Evolutionary conservation across 257 asterid genomes (phyloP).

Genomic region (Solanum commersonii): DNA sequence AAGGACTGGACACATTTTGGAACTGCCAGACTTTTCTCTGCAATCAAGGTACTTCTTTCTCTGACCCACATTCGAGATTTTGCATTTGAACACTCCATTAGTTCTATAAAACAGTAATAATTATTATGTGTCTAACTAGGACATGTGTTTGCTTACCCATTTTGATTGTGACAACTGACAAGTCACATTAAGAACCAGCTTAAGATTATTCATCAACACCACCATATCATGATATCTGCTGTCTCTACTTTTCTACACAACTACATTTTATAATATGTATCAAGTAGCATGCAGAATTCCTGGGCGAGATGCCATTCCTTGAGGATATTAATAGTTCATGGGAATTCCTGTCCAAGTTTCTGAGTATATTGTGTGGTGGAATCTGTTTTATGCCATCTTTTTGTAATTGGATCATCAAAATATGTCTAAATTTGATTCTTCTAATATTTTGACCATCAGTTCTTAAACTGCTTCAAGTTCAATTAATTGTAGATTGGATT

Average conservation of each 20-base stretch:
- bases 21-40: slow-evolving; percentile 92
- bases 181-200: not conserved
- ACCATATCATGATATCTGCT: not conserved
- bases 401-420: not conserved
- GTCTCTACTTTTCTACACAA: not conserved
- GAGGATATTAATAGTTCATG: not conserved
- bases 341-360: not conserved
- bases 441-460: not conserved
- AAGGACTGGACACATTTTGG: slow-evolving; percentile 99
- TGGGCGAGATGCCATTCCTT: not conserved
- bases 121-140: not conserved
- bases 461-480: not conserved
- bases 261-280: not conserved
- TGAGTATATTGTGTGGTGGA: not conserved
- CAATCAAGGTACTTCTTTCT: slow-evolving; percentile 64
- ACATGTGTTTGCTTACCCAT: not conserved
- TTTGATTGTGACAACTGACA: not conserved
- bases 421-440: not conserved
- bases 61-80: not conserved
- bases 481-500: not conserved
- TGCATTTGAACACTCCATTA: not conserved
- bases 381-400: not conserved
- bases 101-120: no score
- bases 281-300: not conserved
- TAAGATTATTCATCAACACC: not conserved